phyloP scores from a whole-genome alignment of 768 basidiomycete genomes.

The Podaxis rugospora region DNA sequence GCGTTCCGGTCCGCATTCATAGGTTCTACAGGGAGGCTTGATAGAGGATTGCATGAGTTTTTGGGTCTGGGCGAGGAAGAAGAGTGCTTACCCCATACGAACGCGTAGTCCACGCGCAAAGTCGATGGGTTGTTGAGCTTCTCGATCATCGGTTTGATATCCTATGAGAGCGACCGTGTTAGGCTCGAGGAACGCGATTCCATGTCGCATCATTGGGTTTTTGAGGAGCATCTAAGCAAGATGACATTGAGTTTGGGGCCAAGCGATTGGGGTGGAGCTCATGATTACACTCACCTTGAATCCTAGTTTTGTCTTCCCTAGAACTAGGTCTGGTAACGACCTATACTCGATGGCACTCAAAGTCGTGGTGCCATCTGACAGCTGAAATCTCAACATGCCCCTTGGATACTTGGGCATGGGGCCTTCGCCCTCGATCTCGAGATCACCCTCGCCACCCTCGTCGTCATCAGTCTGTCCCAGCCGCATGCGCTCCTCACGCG shows the following conservation, averaged over 20 bases:
- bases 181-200: slow-evolving; percentile 77
- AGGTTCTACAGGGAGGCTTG: slow-evolving; percentile 5
- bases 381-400: slow-evolving; percentile 68
- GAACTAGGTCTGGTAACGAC: slow-evolving; percentile 53
- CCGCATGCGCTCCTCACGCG: slow-evolving; percentile 59
- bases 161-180: slow-evolving; percentile 56
- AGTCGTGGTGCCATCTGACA: slow-evolving; percentile 72
- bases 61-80: background rate
- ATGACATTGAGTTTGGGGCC: background rate
- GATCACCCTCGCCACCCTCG: slow-evolving; percentile 48
- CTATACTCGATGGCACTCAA: slow-evolving; percentile 80
- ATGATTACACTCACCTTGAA: slow-evolving; percentile 54
- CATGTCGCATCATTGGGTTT: slow-evolving; percentile 61
- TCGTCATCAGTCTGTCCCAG: slow-evolving; percentile 30
- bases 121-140: slow-evolving; percentile 48
- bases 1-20: slow-evolving; percentile 21
- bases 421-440: slow-evolving; percentile 63
- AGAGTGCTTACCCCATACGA: slow-evolving; percentile 62
- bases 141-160: slow-evolving; percentile 60
- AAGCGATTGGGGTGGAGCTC: no score
- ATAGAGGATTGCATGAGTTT: background rate
- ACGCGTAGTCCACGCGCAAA: slow-evolving; percentile 59
- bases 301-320: slow-evolving; percentile 78
- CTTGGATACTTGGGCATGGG: slow-evolving; percentile 80
- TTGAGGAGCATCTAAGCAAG: slow-evolving; percentile 61